phyloP scores from a whole-genome alignment of 2,329 filamentous ascomycete genomes.

The Ceratocystiopsis minuta region DNA sequence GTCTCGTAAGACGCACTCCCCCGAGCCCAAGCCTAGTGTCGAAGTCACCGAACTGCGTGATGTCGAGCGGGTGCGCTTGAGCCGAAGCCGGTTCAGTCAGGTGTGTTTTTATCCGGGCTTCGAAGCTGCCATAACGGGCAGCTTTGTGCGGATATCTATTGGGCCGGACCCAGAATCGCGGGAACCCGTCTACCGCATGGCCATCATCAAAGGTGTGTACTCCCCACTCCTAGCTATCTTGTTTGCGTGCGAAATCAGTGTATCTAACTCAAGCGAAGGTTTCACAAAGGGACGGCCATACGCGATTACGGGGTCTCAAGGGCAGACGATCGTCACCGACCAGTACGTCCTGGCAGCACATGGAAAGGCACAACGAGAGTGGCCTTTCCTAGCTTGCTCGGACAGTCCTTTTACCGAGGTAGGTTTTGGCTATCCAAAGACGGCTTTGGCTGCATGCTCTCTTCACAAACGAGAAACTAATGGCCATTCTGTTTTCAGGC shows the following conservation, averaged over 20 bases:
- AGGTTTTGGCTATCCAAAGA: constrained; percentile 13
- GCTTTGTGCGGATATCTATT: constrained; percentile 71
- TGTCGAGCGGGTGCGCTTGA: constrained; percentile 67
- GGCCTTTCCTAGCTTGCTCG: constrained; percentile 81
- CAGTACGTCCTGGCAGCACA: constrained; percentile 69
- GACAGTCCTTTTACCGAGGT: constrained; percentile 74
- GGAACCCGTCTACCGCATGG: constrained; percentile 70
- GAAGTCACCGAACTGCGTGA: constrained; percentile 60
- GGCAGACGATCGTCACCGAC: constrained; percentile 64
- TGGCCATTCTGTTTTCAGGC: constrained; percentile 24
- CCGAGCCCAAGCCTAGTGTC: constrained; percentile 45
- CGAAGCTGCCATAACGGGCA: constrained; percentile 61
- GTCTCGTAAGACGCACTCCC: constrained; percentile 31
- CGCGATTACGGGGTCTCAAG: constrained; percentile 55
- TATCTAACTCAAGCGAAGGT: constrained; percentile 25
- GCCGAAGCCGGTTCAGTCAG: constrained; percentile 70
- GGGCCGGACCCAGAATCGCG: constrained; percentile 58
- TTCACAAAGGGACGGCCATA: constrained; percentile 70
- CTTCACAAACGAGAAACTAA: background rate
- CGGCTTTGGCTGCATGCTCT: background rate
- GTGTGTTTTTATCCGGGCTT: constrained; percentile 91
- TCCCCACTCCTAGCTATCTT: too few species aligned
- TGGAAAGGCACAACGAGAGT: constrained; percentile 67
- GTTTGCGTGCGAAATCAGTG: too few species aligned
- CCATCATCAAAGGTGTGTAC: constrained; percentile 57